Percentiles rank a stretch among this genome's conserved stretches.
Conservation (phyloP, 2,329 filamentous ascomycete species). For the Pleoardoris graminearum region DNA sequence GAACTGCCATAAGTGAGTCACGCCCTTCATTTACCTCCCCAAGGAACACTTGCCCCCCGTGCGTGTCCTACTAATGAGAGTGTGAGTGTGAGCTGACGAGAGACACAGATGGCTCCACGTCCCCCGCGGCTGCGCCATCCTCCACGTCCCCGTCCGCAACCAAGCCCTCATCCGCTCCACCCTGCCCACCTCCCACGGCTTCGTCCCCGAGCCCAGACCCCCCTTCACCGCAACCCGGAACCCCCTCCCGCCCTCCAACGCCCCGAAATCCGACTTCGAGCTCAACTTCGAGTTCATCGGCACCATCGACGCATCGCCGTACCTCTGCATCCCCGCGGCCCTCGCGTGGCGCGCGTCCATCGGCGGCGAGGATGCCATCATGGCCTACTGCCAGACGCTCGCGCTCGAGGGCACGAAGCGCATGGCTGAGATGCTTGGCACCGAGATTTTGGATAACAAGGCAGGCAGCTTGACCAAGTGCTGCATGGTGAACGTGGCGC, state of each 20-base stretch:
- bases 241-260: constrained; percentile 20
- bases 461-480: constrained; percentile 66
- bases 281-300: constrained; percentile 75
- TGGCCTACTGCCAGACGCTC: constrained; percentile 64
- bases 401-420: constrained; percentile 65
- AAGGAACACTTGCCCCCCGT: neutral
- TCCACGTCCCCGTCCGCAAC: constrained; percentile 77
- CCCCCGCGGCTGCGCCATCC: constrained; percentile 77
- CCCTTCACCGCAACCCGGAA: constrained; percentile 19
- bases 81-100: too few species aligned
- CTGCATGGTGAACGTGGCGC: constrained; percentile 70
- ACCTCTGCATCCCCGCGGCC: constrained; percentile 71
- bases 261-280: constrained; percentile 63
- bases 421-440: constrained; percentile 67
- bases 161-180: constrained; percentile 75
- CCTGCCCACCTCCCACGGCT: constrained; percentile 80
- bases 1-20: constrained; percentile 61
- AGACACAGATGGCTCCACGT: constrained; percentile 72
- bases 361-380: constrained; percentile 73
- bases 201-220: constrained; percentile 54
- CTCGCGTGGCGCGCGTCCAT: constrained; percentile 71
- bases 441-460: constrained; percentile 70
- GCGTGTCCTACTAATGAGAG: too few species aligned
- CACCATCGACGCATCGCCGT: constrained; percentile 73
- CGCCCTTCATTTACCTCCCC: neutral